A percentile compares a stretch with the other conserved stretches of the same genome.
Evolutionary conservation across 495 filamentous ascomycete genomes (phyloP).

Genomic region (Xylaria curta): DNA sequence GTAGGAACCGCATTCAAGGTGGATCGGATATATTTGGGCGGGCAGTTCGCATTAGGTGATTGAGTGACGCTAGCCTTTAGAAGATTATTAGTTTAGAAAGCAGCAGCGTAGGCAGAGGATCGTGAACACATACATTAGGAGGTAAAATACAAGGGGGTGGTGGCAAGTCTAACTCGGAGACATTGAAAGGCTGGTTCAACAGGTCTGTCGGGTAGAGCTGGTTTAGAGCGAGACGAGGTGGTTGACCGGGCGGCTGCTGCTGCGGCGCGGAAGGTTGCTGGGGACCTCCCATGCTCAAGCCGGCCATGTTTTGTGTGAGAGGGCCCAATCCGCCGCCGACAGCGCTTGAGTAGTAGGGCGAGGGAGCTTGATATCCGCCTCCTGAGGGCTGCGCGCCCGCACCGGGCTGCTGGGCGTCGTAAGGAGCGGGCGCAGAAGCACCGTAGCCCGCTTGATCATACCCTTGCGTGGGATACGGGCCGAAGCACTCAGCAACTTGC

Average conservation of each 20-base stretch:
- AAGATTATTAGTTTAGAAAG: conserved; percentile 40
- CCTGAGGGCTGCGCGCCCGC: conserved; percentile 46
- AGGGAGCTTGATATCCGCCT: conserved; percentile 70
- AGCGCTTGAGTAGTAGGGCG: conserved; percentile 65
- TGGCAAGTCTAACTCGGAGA: conserved; percentile 87
- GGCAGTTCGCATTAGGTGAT: conserved; percentile 90
- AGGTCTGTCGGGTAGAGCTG: conserved; percentile 92
- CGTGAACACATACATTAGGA: conserved; percentile 64
- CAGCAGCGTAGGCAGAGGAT: neutral
- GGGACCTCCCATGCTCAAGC: conserved; percentile 72
- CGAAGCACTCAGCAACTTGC: conserved; percentile 53
- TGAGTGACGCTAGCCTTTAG: conserved; percentile 86
- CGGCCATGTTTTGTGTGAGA: conserved; percentile 82
- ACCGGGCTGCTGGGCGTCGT: conserved; percentile 54
- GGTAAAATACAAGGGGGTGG: conserved; percentile 92
- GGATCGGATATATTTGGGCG: conserved; percentile 92
- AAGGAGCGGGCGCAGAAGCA: conserved; percentile 52
- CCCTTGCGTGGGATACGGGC: conserved; percentile 68
- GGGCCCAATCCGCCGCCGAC: conserved; percentile 65
- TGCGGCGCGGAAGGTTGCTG: conserved; percentile 59
- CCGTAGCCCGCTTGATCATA: conserved; percentile 61
- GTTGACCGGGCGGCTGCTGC: conserved; percentile 52
- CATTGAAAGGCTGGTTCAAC: conserved; percentile 90
- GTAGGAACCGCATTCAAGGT: conserved; percentile 93
- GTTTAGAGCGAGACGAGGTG: conserved; percentile 70